Percentiles rank a stretch among this genome's conserved stretches.
These are phyloP conservation scores for Flammula alnicola DNA, from an alignment of 1,284 basidiomycete genomes.

Conservation along the genomic window DNA sequence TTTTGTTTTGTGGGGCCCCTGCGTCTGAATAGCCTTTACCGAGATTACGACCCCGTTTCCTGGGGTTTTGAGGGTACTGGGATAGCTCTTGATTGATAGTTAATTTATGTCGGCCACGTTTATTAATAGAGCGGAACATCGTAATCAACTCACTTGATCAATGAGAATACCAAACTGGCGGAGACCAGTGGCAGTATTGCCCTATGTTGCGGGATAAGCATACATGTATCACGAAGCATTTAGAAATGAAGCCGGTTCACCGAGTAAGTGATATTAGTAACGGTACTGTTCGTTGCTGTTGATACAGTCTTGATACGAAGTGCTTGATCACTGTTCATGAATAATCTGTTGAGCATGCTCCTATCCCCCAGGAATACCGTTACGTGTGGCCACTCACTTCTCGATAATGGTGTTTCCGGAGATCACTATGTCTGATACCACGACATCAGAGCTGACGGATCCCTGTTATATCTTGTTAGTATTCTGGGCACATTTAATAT, in stretches of 20 bases:
- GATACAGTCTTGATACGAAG: constrained; percentile 53
- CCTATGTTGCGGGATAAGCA: constrained; percentile 30
- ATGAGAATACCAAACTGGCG: constrained; percentile 50
- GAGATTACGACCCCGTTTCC: constrained; percentile 40
- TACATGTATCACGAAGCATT: constrained; percentile 5
- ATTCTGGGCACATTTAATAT: constrained; percentile 1
- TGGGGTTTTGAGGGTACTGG: constrained; percentile 43
- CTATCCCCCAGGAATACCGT: no score
- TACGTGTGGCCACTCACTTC: constrained; percentile 32
- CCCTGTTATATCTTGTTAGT: constrained; percentile 40
- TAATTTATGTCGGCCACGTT: no score
- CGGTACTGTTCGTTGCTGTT: constrained; percentile 42
- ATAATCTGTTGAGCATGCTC: background rate
- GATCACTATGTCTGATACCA: constrained; percentile 52
- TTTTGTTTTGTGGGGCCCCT: background rate
- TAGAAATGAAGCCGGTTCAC: constrained; percentile 25
- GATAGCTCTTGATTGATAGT: no score
- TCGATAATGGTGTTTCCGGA: constrained; percentile 52
- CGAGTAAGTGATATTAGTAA: constrained; percentile 47
- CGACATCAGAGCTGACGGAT: constrained; percentile 50
- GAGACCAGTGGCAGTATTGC: constrained; percentile 46
- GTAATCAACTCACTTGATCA: constrained; percentile 38
- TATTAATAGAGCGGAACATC: no score
- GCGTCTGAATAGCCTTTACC: constrained; percentile 6
- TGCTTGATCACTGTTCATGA: constrained; percentile 40